Conservation (phyloP, 495 filamentous ascomycete species). For the Paragyromitra xinjiangensis region DNA sequence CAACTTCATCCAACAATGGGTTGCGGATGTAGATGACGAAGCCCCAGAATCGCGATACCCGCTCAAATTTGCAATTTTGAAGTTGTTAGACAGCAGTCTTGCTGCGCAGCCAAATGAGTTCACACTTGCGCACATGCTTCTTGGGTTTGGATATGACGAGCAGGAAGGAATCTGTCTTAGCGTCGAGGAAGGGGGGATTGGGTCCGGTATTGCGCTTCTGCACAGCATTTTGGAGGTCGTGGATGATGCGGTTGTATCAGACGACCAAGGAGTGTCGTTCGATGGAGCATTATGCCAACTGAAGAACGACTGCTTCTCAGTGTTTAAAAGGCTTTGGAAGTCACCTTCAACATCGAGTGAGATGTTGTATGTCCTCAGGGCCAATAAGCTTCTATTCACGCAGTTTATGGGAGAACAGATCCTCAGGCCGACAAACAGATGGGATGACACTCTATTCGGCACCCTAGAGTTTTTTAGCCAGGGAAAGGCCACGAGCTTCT, state of each 20-base stretch:
- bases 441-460: conserved; percentile 62
- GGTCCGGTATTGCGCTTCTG: conserved; percentile 74
- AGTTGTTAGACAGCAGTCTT: conserved; percentile 82
- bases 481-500: conserved; percentile 70
- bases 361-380: conserved; percentile 78
- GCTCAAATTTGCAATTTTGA: conserved; percentile 79
- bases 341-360: conserved; percentile 79
- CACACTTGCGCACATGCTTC: conserved; percentile 85
- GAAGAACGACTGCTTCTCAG: conserved; percentile 76
- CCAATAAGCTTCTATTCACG: conserved; percentile 75
- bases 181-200: conserved; percentile 54
- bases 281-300: conserved; percentile 60
- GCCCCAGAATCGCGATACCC: conserved; percentile 64
- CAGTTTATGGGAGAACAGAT: conserved; percentile 72
- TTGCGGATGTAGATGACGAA: conserved; percentile 44
- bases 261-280: conserved; percentile 57
- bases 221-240: conserved; percentile 77
- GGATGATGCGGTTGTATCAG: conserved; percentile 68
- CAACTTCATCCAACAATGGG: conserved; percentile 58
- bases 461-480: conserved; percentile 70
- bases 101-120: conserved; percentile 73
- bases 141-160: conserved; percentile 79
- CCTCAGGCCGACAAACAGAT: conserved; percentile 70
- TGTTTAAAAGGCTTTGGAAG: conserved; percentile 81
- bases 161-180: conserved; percentile 54